Evolutionary conservation across 179 eudicot species (phyloP), one percentile per base, ranked within the genome.

Genomic region (Beta macrorhiza): DNA sequence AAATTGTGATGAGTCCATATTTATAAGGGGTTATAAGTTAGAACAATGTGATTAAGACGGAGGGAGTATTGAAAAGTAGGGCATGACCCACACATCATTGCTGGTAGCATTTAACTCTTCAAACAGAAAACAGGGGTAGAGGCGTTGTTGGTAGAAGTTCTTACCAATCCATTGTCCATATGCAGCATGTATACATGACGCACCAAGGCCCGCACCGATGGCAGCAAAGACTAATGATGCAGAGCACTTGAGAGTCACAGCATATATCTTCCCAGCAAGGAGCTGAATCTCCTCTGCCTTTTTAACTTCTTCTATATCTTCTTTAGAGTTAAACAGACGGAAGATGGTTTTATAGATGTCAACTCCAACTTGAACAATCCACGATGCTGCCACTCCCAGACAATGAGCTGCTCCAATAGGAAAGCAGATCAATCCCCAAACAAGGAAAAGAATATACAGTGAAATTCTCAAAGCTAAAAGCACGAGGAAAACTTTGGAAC

Each of bases 131-230:
- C 0, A 22, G 22, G 25, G 2, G 53, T 42, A 0, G 10, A 80
- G 32, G 47, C 72, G 13, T 20, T 53, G 64, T 29, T 5, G 22
- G 67, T 74, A 72, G 17, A 67, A 52, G 78, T 29, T 58, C 91
- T 86, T 93, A 95, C 99, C 98, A 20, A 93, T 83, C 94, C 95
- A 91, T 84, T 95, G 99, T 32, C 99, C 98, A 68, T 85, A 62
- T 47, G 94, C 86, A 77, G 99, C 98, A 67, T 87, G 93, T 81
- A 94, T 80, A 9, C 87, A 58, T 17, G 90, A 69, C 3, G 98
- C 91, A 57, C 99, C 95, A 44, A 96, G 80, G 29, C 97, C 99
- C 3, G 97, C 99, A 55, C 97, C 98, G 55, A 96, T 81, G 81
- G 98, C 90, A 49, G 97, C 99, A 85, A 94, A 91, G 81, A 94